A percentile compares a stretch with the other conserved stretches of the same genome.
phyloP scores from a whole-genome alignment of 2,329 filamentous ascomycete genomes.

The Fusarium aywerte region DNA sequence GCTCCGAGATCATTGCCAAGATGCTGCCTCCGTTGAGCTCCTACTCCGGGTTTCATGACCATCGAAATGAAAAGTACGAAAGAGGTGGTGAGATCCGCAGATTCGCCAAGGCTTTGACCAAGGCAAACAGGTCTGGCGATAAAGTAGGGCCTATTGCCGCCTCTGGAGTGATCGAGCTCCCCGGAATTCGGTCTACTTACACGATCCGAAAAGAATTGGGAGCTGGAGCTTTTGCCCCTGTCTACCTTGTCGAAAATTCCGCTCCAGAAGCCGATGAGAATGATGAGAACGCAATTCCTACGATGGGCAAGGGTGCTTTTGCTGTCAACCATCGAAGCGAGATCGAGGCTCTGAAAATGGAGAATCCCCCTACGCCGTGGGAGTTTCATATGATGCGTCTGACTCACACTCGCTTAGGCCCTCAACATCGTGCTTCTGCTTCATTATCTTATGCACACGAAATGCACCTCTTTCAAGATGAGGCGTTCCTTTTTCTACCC shows the following conservation, averaged over 20 bases:
- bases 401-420: conserved; percentile 78
- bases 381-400: conserved; percentile 96
- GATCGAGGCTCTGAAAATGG: conserved; percentile 93
- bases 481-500: conserved; percentile 89
- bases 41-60: conserved; percentile 84
- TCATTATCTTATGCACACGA: conserved; percentile 88
- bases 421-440: conserved; percentile 75
- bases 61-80: conserved; percentile 70
- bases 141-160: conserved; percentile 68
- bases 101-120: conserved; percentile 75
- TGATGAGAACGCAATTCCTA: conserved; percentile 57
- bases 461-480: conserved; percentile 89
- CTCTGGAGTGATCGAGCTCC: conserved; percentile 75
- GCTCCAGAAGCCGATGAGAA: conserved; percentile 59
- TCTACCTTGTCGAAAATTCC: conserved; percentile 89
- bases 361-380: conserved; percentile 88
- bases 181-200: conserved; percentile 73
- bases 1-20: conserved; percentile 77
- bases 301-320: conserved; percentile 72
- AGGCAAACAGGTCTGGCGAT: conserved; percentile 68
- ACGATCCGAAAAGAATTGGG: conserved; percentile 86
- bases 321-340: conserved; percentile 64
- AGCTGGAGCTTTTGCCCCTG: conserved; percentile 92
- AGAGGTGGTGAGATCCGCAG: conserved; percentile 82
- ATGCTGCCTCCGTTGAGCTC: conserved; percentile 77